These are phyloP conservation scores for Melaleuca quinquenervia DNA, from an alignment of 345 rosid species.

Conservation along the genomic window DNA sequence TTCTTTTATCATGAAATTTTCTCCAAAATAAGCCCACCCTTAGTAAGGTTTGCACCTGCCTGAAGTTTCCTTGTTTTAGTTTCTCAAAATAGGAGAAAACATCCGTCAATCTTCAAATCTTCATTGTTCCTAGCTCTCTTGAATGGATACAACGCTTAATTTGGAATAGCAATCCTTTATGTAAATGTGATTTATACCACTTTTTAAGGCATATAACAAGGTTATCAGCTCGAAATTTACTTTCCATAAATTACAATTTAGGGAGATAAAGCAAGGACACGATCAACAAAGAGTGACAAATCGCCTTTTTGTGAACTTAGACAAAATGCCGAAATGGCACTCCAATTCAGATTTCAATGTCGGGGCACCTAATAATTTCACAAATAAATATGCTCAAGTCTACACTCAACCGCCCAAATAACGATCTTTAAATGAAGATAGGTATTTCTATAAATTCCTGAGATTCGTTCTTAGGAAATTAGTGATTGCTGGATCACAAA, in stretches of 20 bases:
- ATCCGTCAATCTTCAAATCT: neutral
- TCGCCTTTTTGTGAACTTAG: too few species aligned
- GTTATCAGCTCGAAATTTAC: neutral
- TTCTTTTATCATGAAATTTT: too few species aligned
- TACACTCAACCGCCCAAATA: too few species aligned
- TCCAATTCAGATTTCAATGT: too few species aligned
- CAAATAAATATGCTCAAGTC: too few species aligned
- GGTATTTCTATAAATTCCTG: neutral
- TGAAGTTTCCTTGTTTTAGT: neutral
- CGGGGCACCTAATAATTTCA: too few species aligned
- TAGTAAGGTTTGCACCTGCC: neutral
- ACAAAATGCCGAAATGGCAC: too few species aligned
- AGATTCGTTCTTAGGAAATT: neutral
- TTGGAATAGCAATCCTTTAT: neutral
- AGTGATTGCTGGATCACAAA: neutral
- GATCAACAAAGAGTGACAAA: neutral
- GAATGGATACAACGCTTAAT: neutral
- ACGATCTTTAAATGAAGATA: neutral
- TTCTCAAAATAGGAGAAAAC: neutral
- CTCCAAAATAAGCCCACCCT: too few species aligned
- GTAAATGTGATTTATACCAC: neutral
- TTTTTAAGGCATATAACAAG: neutral
- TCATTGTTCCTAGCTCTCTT: neutral
- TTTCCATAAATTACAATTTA: neutral
- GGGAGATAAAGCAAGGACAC: neutral